These are phyloP conservation scores for Sparassis latifolia DNA, from an alignment of 1,284 basidiomycete species.

Conservation along the genomic window DNA sequence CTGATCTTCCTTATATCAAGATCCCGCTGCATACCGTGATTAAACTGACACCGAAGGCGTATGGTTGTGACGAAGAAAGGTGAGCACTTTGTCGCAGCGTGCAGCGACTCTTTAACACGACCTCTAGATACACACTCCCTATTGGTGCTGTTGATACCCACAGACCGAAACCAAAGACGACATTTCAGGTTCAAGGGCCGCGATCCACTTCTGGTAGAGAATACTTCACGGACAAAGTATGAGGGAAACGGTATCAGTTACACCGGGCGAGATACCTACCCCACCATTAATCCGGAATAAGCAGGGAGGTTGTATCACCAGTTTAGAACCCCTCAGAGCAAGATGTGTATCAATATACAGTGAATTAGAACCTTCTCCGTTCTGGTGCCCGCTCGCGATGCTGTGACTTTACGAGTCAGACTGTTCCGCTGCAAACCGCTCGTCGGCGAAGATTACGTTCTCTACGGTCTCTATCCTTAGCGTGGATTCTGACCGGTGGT, in stretches of 20 bases:
- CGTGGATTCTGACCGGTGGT: conserved; percentile 13
- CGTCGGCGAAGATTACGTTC: conserved; percentile 26
- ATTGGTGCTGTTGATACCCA: conserved; percentile 93
- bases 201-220: conserved; percentile 30
- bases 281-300: too few species aligned
- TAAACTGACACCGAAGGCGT: conserved; percentile 96
- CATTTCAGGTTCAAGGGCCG: conserved; percentile 14
- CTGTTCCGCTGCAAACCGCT: conserved; percentile 15
- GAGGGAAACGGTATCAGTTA: neutral
- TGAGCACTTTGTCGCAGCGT: conserved; percentile 25
- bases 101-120: too few species aligned
- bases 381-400: too few species aligned
- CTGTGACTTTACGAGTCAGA: too few species aligned
- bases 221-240: conserved; percentile 22
- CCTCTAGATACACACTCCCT: conserved; percentile 70
- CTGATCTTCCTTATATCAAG: conserved; percentile 96
- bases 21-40: conserved; percentile 96
- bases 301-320: too few species aligned
- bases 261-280: neutral
- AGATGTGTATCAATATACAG: too few species aligned
- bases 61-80: conserved; percentile 97
- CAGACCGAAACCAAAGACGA: conserved; percentile 71
- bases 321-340: too few species aligned
- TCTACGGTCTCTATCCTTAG: conserved; percentile 21
- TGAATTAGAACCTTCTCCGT: too few species aligned